Evolutionary conservation across 257 asterid genomes (phyloP), one percentile per base, ranked within the genome.

Genomic region (Cinchona pubescens): DNA sequence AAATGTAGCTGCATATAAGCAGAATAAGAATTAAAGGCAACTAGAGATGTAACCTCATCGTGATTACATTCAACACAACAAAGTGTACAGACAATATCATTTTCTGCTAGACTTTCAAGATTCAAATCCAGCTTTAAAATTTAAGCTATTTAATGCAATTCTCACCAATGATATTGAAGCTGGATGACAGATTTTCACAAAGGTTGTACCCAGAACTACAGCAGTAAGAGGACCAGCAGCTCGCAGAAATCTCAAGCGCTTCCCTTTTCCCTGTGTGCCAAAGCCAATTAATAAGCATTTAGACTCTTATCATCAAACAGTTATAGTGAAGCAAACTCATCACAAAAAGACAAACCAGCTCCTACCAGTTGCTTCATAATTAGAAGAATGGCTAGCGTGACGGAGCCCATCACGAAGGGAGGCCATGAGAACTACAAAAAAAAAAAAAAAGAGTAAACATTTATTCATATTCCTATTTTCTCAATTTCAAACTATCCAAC

Each of bases 151-250:
- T 72, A 67, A 80, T 60, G 83, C 53, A 46, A 75, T 82, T 76
- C 94, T 91, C 88, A 92, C 99, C 97, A 95, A 82, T 69, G 99
- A 81, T 80, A 95, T 92, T 60, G 98, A 86, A 82, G 94, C 75
- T 65, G 98, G 98, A 67, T 87, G 88, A 85, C 35, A 90, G 62
- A 95, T 70, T 84, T 88, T 86, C 79, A 82, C 98, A 82, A 92
- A 83, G 38, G 80, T 68, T 73, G 99, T 89, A 74, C 98, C 95
- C 79, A 95, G 84, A 80, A 92, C 91, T 74, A 95, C 97, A 76
- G 96, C 99, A 56, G 99, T 95, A 49, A 92, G 96, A 78, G 99
- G 98, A 81, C 98, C 99, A 79, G 96, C 82, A 64, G 99, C 98
- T 75, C 96, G 91, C 64, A 92, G 80, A 82, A 95, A 89, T 71